Conservation (phyloP, 345 rosid species). For the Erodium maritimum region DNA sequence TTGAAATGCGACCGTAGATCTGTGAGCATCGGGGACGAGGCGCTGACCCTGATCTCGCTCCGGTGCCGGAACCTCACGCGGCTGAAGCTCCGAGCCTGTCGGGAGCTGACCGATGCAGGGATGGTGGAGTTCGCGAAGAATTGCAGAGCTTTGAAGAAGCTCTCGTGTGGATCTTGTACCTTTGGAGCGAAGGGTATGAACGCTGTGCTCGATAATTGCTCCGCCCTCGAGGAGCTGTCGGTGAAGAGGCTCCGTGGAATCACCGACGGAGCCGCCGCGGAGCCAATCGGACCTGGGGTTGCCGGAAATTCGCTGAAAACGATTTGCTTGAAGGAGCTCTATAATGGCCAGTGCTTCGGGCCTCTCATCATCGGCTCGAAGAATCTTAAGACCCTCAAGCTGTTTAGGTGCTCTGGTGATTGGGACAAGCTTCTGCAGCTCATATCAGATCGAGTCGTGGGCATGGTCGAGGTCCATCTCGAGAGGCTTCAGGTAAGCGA, state of each 20-base stretch:
- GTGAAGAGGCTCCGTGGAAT: constrained; percentile 74
- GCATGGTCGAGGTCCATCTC: constrained; percentile 51
- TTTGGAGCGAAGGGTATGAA: constrained; percentile 83
- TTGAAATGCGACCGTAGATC: constrained; percentile 78
- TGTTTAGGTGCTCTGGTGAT: constrained; percentile 73
- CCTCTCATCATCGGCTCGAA: constrained; percentile 54
- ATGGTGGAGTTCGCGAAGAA: constrained; percentile 54
- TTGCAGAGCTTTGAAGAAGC: constrained; percentile 62
- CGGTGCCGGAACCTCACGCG: constrained; percentile 59
- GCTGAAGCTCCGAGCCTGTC: constrained; percentile 76
- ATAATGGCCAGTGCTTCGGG: constrained; percentile 66
- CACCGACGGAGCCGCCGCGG: constrained; percentile 37
- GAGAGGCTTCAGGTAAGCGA: constrained; percentile 68
- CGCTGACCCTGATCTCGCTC: constrained; percentile 50
- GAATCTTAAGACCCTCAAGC: constrained; percentile 51
- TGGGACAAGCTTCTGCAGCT: constrained; percentile 58
- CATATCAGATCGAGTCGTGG: constrained; percentile 26
- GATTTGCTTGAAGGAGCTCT: constrained; percentile 63
- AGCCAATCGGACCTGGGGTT: constrained; percentile 50
- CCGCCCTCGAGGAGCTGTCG: constrained; percentile 56
- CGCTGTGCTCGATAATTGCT: constrained; percentile 66
- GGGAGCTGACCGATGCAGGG: constrained; percentile 61
- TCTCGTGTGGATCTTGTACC: constrained; percentile 70
- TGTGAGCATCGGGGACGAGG: constrained; percentile 60
- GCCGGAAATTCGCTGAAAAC: constrained; percentile 51